A percentile compares a stretch with the other conserved stretches of the same genome.
Evolutionary conservation across 192 early-diverging fungal species (phyloP).

Genomic region (Gonapodya sp.): DNA sequence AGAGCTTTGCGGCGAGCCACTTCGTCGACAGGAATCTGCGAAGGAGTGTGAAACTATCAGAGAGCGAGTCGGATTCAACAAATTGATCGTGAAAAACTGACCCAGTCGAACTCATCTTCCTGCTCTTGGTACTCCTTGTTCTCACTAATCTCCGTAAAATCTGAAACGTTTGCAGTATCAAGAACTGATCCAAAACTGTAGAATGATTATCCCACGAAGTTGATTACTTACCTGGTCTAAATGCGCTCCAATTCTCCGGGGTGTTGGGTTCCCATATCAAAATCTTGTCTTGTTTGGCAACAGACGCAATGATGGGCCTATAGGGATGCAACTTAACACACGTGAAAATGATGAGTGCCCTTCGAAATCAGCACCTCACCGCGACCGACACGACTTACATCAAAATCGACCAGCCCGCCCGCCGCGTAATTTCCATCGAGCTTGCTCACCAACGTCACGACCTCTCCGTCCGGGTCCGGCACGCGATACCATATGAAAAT

Average conservation of each 20-base stretch:
- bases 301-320: conserved; percentile 70
- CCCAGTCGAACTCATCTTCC: conserved; percentile 89
- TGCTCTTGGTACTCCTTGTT: conserved; percentile 88
- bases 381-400: conserved; percentile 27
- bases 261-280: conserved; percentile 75
- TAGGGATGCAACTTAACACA: conserved; percentile 69
- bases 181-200: neutral
- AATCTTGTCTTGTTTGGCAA: conserved; percentile 71
- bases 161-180: conserved; percentile 15
- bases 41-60: too few species aligned
- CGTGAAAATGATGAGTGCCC: neutral
- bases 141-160: conserved; percentile 86
- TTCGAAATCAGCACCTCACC: neutral
- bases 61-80: too few species aligned
- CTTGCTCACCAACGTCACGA: conserved; percentile 76
- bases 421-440: conserved; percentile 81
- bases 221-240: conserved; percentile 58
- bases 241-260: conserved; percentile 84
- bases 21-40: neutral
- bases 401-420: conserved; percentile 62
- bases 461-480: conserved; percentile 73
- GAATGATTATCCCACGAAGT: too few species aligned
- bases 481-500: conserved; percentile 29
- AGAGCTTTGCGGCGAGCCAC: neutral
- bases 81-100: too few species aligned